These are phyloP conservation scores for Metschnikowia peoriensis DNA, from an alignment of 805 yeast genomes.

Conservation along the genomic window DNA sequence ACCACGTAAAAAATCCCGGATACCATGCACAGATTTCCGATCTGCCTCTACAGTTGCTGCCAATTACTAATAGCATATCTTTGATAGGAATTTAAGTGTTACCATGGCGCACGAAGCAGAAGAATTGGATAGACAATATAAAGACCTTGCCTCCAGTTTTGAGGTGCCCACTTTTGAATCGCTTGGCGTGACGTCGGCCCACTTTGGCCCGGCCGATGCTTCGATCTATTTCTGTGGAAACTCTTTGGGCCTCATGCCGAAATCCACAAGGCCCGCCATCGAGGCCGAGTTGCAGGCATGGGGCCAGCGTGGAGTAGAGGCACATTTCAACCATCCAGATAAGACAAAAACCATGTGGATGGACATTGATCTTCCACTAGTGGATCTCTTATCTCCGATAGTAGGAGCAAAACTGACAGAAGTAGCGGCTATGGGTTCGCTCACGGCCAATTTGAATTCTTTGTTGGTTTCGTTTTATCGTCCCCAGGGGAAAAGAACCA, in stretches of 20 bases:
- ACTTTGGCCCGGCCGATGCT: constrained; percentile 14
- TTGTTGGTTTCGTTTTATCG: constrained; percentile 70
- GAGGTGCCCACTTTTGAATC: constrained; percentile 65
- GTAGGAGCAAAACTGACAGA: constrained; percentile 78
- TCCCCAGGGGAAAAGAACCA: constrained; percentile 57
- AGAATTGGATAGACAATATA: constrained; percentile 22
- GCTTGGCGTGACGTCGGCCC: constrained; percentile 44
- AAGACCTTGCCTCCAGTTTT: constrained; percentile 47
- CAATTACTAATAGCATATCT: no score
- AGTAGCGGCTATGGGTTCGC: constrained; percentile 84
- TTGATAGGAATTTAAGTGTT: background rate
- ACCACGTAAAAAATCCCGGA: background rate
- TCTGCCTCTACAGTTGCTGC: background rate
- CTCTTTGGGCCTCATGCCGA: constrained; percentile 91
- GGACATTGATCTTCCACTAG: constrained; percentile 74
- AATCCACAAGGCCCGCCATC: constrained; percentile 53
- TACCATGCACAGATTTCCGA: background rate
- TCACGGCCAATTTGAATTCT: constrained; percentile 79
- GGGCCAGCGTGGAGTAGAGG: constrained; percentile 76
- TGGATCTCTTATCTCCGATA: constrained; percentile 64
- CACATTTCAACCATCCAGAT: constrained; percentile 74
- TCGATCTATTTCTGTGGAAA: constrained; percentile 82
- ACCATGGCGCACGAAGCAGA: background rate
- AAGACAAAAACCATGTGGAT: constrained; percentile 69
- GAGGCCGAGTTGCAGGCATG: constrained; percentile 75